Conservation (phyloP, 768 basidiomycete species). For the Suillus plorans region DNA sequence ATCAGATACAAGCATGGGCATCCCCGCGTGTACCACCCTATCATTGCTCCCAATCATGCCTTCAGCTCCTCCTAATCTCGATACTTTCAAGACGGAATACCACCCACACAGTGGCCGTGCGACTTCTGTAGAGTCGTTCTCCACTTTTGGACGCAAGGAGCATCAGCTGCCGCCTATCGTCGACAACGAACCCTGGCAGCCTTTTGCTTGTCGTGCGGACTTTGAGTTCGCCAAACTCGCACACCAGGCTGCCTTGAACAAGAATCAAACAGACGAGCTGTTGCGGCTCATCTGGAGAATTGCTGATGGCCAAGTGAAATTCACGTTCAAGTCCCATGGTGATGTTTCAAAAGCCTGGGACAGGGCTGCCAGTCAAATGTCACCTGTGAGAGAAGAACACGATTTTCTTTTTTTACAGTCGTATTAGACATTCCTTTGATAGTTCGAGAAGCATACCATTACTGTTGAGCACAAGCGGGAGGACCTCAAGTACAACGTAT, state of each 20-base stretch:
- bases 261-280: slow-evolving; percentile 8
- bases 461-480: neutral
- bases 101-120: no score
- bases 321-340: neutral
- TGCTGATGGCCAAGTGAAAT: neutral
- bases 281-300: slow-evolving; percentile 7
- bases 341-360: slow-evolving; percentile 9
- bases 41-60: no score
- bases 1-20: no score
- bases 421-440: no score
- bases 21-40: no score
- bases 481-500: neutral
- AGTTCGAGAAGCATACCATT: slow-evolving; percentile 7
- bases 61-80: no score
- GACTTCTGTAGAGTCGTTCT: no score
- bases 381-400: slow-evolving; percentile 6
- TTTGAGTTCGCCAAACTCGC: slow-evolving; percentile 12
- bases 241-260: slow-evolving; percentile 8
- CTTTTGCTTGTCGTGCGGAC: neutral
- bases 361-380: neutral
- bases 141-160: no score
- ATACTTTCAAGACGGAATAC: no score
- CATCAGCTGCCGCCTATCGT: no score
- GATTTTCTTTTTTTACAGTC: slow-evolving; percentile 1
- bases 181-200: no score